phyloP scores from a whole-genome alignment of 148 eudicot genomes.

The Pharnaceum exiguum region DNA sequence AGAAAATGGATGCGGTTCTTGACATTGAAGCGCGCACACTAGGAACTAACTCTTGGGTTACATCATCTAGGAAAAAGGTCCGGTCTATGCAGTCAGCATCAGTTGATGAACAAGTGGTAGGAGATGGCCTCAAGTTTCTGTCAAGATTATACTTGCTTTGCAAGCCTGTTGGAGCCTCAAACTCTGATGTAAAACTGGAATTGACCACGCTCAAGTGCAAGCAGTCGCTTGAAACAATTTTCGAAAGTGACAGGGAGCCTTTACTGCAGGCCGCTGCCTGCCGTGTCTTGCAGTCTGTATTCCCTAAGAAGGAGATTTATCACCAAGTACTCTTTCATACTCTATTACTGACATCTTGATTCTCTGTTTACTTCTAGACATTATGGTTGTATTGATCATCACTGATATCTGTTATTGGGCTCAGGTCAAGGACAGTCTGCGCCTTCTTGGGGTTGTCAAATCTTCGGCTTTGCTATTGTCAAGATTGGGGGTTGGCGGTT shows the following conservation, averaged over 20 bases:
- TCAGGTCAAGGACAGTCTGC: conserved; percentile 92
- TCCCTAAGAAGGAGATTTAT: conserved; percentile 75
- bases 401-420: conserved; percentile 15
- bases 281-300: conserved; percentile 85
- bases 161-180: conserved; percentile 44
- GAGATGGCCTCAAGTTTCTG: conserved; percentile 88
- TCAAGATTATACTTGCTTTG: conserved; percentile 63
- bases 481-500: conserved; percentile 76
- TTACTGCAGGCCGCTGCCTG: conserved; percentile 87
- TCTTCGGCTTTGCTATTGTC: conserved; percentile 64
- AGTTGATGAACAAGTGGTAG: conserved; percentile 79
- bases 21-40: conserved; percentile 93
- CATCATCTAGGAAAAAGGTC: conserved; percentile 62
- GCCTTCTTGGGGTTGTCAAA: conserved; percentile 89
- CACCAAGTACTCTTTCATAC: conserved; percentile 52
- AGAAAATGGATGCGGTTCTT: conserved; percentile 93
- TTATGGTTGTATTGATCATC: background rate
- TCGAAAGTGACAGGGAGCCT: conserved; percentile 91
- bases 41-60: conserved; percentile 61
- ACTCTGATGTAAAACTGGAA: conserved; percentile 50
- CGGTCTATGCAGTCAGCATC: conserved; percentile 61
- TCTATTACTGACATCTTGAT: background rate
- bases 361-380: background rate
- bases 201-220: conserved; percentile 62
- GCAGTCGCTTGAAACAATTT: conserved; percentile 73